Evolutionary conservation across 2,329 filamentous ascomycete genomes (phyloP).

Genomic region (Macrophomina tecta): DNA sequence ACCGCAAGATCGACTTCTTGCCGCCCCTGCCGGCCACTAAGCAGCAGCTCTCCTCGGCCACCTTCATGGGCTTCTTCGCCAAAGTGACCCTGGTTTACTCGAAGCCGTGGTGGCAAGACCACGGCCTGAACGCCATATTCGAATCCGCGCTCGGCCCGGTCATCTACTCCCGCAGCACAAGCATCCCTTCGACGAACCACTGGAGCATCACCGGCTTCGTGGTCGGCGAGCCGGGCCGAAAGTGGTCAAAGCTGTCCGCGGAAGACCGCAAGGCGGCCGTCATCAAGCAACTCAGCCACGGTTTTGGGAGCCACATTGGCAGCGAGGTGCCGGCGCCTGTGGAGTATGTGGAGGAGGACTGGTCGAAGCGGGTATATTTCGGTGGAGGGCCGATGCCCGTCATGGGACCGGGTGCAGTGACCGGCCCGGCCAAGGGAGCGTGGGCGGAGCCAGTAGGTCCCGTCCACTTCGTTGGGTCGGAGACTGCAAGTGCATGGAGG

Average conservation of each 20-base stretch:
- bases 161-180: constrained; percentile 36
- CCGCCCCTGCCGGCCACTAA: constrained; percentile 3
- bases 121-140: constrained; percentile 48
- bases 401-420: constrained; percentile 28
- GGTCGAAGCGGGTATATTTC: constrained; percentile 35
- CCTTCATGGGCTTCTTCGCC: constrained; percentile 52
- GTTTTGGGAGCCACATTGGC: neutral
- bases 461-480: constrained; percentile 62
- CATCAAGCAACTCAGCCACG: neutral
- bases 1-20: constrained; percentile 31
- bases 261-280: constrained; percentile 39
- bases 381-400: neutral
- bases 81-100: constrained; percentile 59
- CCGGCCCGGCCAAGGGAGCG: constrained; percentile 28
- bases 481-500: constrained; percentile 60
- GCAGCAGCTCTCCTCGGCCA: neutral
- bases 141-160: constrained; percentile 28
- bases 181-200: constrained; percentile 34
- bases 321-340: constrained; percentile 1
- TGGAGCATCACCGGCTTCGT: constrained; percentile 51
- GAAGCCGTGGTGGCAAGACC: constrained; percentile 54
- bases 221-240: constrained; percentile 45
- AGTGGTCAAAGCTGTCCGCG: constrained; percentile 40
- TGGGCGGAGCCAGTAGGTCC: constrained; percentile 39
- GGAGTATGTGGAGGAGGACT: constrained; percentile 38